phyloP scores from a whole-genome alignment of 805 yeast genomes.

The Kazachstania martiniae region DNA sequence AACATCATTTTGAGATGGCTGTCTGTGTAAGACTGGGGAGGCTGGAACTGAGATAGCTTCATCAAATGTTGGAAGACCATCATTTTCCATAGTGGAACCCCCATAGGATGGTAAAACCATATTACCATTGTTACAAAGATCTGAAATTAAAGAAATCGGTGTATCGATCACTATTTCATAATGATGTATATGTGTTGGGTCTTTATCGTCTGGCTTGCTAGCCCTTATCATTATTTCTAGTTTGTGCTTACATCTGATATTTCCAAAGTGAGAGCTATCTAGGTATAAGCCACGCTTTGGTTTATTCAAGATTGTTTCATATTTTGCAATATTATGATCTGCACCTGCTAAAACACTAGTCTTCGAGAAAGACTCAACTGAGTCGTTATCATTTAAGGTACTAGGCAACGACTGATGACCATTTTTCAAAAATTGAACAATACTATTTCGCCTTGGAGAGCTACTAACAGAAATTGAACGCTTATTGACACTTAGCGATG shows the following conservation, averaged over 20 bases:
- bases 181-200: slow-evolving; percentile 45
- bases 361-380: slow-evolving; percentile 1
- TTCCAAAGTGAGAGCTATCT: slow-evolving; percentile 49
- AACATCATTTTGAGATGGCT: no score
- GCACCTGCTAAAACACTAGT: slow-evolving; percentile 6
- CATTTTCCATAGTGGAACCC: slow-evolving; percentile 16
- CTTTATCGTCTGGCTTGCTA: slow-evolving; percentile 41
- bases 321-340: slow-evolving; percentile 7
- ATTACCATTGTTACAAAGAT: slow-evolving; percentile 29
- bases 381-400: background rate
- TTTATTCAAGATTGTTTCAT: slow-evolving; percentile 15
- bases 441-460: background rate
- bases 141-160: slow-evolving; percentile 48
- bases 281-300: slow-evolving; percentile 39
- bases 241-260: slow-evolving; percentile 54
- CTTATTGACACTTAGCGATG: background rate
- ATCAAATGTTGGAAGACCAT: slow-evolving; percentile 47
- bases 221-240: slow-evolving; percentile 62
- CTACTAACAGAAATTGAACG: background rate
- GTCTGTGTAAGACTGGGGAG: slow-evolving; percentile 34
- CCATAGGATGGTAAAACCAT: slow-evolving; percentile 31
- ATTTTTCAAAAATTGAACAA: background rate
- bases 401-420: background rate
- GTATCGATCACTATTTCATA: slow-evolving; percentile 76
- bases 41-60: slow-evolving; percentile 45